A percentile compares a stretch with the other conserved stretches of the same genome.
Evolutionary conservation across 202 grass and related monocot genomes (phyloP).

Genomic region (Tripidium arundinaceum): DNA sequence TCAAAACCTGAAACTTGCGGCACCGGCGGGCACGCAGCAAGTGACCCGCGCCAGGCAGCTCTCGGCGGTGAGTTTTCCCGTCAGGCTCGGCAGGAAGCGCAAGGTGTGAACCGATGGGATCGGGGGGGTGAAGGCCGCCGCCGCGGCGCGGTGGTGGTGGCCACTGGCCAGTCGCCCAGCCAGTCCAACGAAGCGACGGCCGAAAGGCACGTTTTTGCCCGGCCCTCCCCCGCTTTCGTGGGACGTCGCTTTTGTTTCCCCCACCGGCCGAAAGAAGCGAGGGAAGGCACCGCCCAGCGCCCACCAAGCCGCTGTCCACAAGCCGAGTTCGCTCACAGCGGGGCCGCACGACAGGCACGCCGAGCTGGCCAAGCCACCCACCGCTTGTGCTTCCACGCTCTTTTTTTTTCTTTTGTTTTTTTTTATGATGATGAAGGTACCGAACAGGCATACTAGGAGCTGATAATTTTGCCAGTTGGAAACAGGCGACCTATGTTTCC

Average conservation of each 20-base stretch:
- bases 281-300: neutral
- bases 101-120: too few relatives aligned
- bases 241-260: constrained; percentile 21
- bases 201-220: constrained; percentile 43
- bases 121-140: too few relatives aligned
- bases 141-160: too few relatives aligned
- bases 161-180: too few relatives aligned
- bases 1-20: too few relatives aligned
- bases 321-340: neutral
- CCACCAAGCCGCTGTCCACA: constrained; percentile 10
- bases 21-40: too few relatives aligned
- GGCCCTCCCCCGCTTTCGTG: neutral
- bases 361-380: constrained; percentile 5
- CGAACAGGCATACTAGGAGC: neutral
- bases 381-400: neutral
- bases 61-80: too few relatives aligned
- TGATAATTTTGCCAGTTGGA: neutral
- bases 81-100: too few relatives aligned
- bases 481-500: neutral
- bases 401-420: neutral
- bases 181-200: constrained; percentile 46
- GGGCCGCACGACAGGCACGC: neutral
- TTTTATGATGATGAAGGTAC: neutral
- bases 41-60: too few relatives aligned
- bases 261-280: constrained; percentile 19